Percentiles rank a stretch among this genome's conserved stretches.
phyloP scores from a whole-genome alignment of 2,329 filamentous ascomycete genomes.

The Aureobasidium pullulans region DNA sequence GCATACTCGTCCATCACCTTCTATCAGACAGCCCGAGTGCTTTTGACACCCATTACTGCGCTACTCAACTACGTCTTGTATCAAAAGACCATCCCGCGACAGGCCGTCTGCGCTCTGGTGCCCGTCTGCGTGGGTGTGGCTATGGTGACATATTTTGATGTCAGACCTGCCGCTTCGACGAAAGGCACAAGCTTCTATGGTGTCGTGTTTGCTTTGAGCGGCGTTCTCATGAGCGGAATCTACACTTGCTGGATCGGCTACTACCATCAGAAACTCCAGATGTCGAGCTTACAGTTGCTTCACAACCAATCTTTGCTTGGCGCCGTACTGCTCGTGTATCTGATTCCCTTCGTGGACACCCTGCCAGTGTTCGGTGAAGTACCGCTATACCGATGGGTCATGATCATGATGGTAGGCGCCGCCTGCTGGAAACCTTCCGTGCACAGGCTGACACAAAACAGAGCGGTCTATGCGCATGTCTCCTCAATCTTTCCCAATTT shows the following conservation, averaged over 20 bases:
- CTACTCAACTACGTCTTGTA: slow-evolving; percentile 59
- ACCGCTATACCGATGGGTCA: slow-evolving; percentile 25
- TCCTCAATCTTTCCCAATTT: slow-evolving; percentile 49
- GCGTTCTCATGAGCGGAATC: slow-evolving; percentile 57
- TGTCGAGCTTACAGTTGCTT: slow-evolving; percentile 62
- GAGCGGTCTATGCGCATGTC: slow-evolving; percentile 56
- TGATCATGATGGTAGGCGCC: slow-evolving; percentile 51
- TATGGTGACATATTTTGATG: slow-evolving; percentile 62
- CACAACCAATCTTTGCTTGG: slow-evolving; percentile 61
- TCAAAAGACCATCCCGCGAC: slow-evolving; percentile 46
- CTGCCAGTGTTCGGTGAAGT: slow-evolving; percentile 52
- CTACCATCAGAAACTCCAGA: slow-evolving; percentile 58
- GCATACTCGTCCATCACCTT: slow-evolving; percentile 62
- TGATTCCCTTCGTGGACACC: slow-evolving; percentile 58
- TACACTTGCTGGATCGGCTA: slow-evolving; percentile 64
- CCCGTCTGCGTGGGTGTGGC: slow-evolving; percentile 59
- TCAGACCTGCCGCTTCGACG: slow-evolving; percentile 33
- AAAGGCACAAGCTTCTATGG: slow-evolving; percentile 53
- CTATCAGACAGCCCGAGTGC: slow-evolving; percentile 61
- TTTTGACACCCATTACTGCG: slow-evolving; percentile 59
- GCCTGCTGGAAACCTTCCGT: not conserved
- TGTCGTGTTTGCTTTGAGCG: slow-evolving; percentile 56
- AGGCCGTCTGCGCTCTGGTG: slow-evolving; percentile 47
- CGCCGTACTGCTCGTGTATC: slow-evolving; percentile 55
- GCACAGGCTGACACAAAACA: slow-evolving; percentile 23